A percentile compares a stretch with the other conserved stretches of the same genome.
Evolutionary conservation across 371 early-diverging fungal genomes (phyloP).

Genomic region (Rhizomucor pusillus): DNA sequence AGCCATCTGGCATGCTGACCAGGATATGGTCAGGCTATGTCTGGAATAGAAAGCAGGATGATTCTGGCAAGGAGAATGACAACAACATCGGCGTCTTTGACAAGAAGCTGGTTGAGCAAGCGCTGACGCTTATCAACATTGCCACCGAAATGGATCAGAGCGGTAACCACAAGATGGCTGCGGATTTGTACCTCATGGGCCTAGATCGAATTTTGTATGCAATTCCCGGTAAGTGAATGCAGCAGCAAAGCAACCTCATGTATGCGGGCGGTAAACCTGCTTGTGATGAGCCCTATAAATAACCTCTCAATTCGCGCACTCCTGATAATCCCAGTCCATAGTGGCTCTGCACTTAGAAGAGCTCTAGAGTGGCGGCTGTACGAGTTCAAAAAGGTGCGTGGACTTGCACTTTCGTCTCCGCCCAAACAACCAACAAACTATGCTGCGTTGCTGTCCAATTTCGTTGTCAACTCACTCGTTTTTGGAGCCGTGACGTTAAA

Average conservation of each 20-base stretch:
- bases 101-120: constrained; percentile 45
- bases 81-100: constrained; percentile 14
- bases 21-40: constrained; percentile 27
- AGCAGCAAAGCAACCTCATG: too few relatives aligned
- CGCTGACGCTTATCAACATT: constrained; percentile 45
- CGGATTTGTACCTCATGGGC: constrained; percentile 55
- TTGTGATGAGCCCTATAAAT: too few relatives aligned
- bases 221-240: constrained; percentile 43
- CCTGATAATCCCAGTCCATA: background rate
- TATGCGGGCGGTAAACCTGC: too few relatives aligned
- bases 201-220: constrained; percentile 47
- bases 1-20: constrained; percentile 8
- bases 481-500: constrained; percentile 57
- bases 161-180: constrained; percentile 42
- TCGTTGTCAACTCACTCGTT: constrained; percentile 55
- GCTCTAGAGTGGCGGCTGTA: background rate
- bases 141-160: constrained; percentile 52
- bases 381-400: background rate
- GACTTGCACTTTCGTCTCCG: background rate
- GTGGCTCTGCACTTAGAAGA: background rate
- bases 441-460: constrained; percentile 15
- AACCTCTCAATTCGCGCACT: background rate
- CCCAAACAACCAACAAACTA: background rate
- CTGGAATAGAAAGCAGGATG: constrained; percentile 15
- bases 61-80: background rate